A percentile compares a stretch with the other conserved stretches of the same genome.
Evolutionary conservation across 2,329 filamentous ascomycete species (phyloP).

Genomic region (Diaporthe helianthi): DNA sequence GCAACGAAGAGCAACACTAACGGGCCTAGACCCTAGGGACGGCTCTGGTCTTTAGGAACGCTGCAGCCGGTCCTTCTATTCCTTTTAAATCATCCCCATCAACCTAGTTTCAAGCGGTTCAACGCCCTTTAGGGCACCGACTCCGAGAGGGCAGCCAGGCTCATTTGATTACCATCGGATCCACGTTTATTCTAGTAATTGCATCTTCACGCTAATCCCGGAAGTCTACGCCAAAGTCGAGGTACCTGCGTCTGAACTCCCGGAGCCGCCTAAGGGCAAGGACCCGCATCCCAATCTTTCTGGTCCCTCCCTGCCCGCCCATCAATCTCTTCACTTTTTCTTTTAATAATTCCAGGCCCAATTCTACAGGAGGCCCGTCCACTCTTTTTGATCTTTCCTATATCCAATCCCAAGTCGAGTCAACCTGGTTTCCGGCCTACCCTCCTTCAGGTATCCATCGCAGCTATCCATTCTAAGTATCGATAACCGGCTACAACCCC

Average conservation of each 20-base stretch:
- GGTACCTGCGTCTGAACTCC: slow-evolving; percentile 35
- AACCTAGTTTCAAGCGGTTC: slow-evolving; percentile 16
- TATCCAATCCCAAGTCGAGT: slow-evolving; percentile 30
- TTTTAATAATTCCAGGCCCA: slow-evolving; percentile 37
- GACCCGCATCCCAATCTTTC: slow-evolving; percentile 37
- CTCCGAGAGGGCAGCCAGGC: slow-evolving; percentile 30
- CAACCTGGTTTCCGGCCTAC: slow-evolving; percentile 31
- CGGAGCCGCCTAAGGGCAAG: slow-evolving; percentile 35
- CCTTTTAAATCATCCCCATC: slow-evolving; percentile 3
- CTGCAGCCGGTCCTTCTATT: slow-evolving; percentile 23
- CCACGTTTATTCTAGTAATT: slow-evolving; percentile 36
- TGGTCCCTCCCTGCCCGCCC: slow-evolving; percentile 36
- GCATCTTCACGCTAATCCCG: slow-evolving; percentile 36
- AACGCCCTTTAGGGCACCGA: slow-evolving; percentile 17
- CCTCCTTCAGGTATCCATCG: slow-evolving; percentile 31
- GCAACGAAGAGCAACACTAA: slow-evolving; percentile 12
- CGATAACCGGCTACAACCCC: slow-evolving; percentile 14
- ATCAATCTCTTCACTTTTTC: slow-evolving; percentile 36
- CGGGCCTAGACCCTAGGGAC: slow-evolving; percentile 2
- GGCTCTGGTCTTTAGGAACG: slow-evolving; percentile 8
- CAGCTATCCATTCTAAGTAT: slow-evolving; percentile 24
- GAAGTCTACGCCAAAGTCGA: slow-evolving; percentile 34
- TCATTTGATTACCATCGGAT: slow-evolving; percentile 36
- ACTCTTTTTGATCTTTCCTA: slow-evolving; percentile 35
- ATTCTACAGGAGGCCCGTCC: slow-evolving; percentile 34